Base-by-base conservation (phyloP, 257 asterid species). In the Gardenia jasminoides region DNA sequence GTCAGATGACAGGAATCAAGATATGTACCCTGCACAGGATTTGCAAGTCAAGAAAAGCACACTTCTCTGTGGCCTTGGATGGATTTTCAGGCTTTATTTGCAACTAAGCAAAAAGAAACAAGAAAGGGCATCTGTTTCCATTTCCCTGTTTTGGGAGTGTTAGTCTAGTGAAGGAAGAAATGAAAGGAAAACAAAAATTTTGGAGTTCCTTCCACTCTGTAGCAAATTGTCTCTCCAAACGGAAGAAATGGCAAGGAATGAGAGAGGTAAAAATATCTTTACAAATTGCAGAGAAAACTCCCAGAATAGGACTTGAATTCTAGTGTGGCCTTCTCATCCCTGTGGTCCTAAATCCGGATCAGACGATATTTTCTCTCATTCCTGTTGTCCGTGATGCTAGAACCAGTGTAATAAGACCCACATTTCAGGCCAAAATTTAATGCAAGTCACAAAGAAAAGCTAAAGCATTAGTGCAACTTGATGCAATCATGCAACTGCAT, bases 301-400 rank as follows among this genome's bases (percentile, higher is more conserved):
- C 9, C 61, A 54, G 12, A 59, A 12, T 59, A 59, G 13, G 66
- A 19, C 24, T 48, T 6, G 6, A 26, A 73, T 44, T 16, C 52
- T 22, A 36, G 52, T 39, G 69, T n/a, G n/a, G n/a, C n/a, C n/a
- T n/a, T n/a, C n/a, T n/a, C n/a, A n/a, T n/a, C n/a, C n/a, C n/a
- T n/a, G 48, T 61, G 78, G 78, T 24, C 56, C 75, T 74, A 48
- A 74, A 74, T 16, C 30, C 33, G 46, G 24, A 76, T 64, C 3
- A 76, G 43, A 44, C 28, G 72, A 62, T 62, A 44, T 76, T 76
- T 61, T 5, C 12, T 7, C n/a, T 10, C 10, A 47, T 20, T 39
- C 44, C 76, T 72, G 31, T 4, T 73, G 20, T 65, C 52, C 50
- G 22, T 47, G 50, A 17, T 5, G 8, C 3, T 48, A 67, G 52